Conservation (phyloP, 169 alveolate species). For the Plasmodium ovale region DNA sequence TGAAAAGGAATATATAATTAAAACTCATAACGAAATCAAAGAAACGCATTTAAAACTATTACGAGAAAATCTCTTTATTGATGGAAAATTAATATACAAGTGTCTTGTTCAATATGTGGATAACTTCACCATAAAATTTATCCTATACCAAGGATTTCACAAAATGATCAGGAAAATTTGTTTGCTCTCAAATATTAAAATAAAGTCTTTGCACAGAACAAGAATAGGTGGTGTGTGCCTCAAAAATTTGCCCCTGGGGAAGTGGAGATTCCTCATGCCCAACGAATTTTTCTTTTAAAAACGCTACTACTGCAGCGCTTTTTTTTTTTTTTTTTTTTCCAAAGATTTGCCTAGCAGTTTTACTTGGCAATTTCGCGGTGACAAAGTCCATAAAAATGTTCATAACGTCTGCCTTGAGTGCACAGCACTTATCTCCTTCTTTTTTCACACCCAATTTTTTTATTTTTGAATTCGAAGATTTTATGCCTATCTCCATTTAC, state of each 20-base stretch:
- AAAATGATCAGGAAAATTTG: slow-evolving; percentile 69
- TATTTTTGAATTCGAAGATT: too few relatives aligned
- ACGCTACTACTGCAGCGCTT: too few relatives aligned
- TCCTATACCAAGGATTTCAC: slow-evolving; percentile 73
- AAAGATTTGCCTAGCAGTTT: too few relatives aligned
- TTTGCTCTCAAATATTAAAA: slow-evolving; percentile 70
- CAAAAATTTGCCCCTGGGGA: slow-evolving; percentile 73
- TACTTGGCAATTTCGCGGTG: too few relatives aligned
- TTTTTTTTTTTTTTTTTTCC: too few relatives aligned
- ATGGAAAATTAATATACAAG: slow-evolving; percentile 75
- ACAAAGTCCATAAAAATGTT: too few relatives aligned
- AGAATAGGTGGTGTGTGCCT: slow-evolving; percentile 69
- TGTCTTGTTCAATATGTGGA: slow-evolving; percentile 72
- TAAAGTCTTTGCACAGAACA: slow-evolving; percentile 70
- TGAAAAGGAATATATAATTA: slow-evolving; percentile 76
- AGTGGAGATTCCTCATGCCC: slow-evolving; percentile 79
- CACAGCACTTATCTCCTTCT: too few relatives aligned
- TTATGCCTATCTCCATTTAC: too few relatives aligned
- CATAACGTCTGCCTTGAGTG: too few relatives aligned
- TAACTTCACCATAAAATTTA: slow-evolving; percentile 38
- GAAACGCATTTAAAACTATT: slow-evolving; percentile 66
- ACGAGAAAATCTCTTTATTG: slow-evolving; percentile 35
- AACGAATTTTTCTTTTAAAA: slow-evolving; percentile 69
- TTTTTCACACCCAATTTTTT: too few relatives aligned
- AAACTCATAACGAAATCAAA: slow-evolving; percentile 27